Percentiles rank a stretch among this genome's conserved stretches.
Conservation (phyloP, 1,139 yeast species). For the Casaregolazyma suthepensis region DNA sequence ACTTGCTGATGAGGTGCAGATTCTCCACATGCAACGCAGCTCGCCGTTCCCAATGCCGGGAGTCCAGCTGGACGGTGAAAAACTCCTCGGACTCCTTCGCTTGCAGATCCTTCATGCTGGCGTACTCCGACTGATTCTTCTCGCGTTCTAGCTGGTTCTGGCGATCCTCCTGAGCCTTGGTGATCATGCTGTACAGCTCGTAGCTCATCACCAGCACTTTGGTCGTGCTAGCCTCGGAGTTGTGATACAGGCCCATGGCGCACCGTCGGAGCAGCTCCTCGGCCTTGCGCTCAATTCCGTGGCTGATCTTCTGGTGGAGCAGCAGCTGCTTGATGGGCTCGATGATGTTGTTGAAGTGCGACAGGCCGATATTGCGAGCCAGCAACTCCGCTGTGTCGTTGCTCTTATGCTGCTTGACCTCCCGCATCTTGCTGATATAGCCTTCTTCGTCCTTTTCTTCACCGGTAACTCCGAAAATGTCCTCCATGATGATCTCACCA, state of each 20-base stretch:
- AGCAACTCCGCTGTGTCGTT: constrained; percentile 80
- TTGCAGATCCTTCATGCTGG: constrained; percentile 15
- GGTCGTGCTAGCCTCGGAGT: constrained; percentile 51
- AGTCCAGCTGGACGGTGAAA: constrained; percentile 60
- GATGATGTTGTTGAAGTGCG: constrained; percentile 53
- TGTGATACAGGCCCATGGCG: constrained; percentile 70
- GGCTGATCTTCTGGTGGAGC: constrained; percentile 57
- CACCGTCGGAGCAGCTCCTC: constrained; percentile 75
- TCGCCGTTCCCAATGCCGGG: constrained; percentile 51
- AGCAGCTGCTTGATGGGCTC: constrained; percentile 62
- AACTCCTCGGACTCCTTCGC: constrained; percentile 41
- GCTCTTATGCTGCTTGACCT: constrained; percentile 84
- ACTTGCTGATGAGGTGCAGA: constrained; percentile 49
- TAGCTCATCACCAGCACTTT: constrained; percentile 66
- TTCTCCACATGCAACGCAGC: constrained; percentile 50
- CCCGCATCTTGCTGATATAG: constrained; percentile 79
- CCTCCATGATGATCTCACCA: constrained; percentile 80
- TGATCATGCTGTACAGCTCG: constrained; percentile 60
- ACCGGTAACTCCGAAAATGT: constrained; percentile 86
- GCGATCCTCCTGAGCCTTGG: constrained; percentile 27
- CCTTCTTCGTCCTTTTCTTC: constrained; percentile 95
- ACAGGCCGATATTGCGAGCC: constrained; percentile 58
- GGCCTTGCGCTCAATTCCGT: constrained; percentile 65
- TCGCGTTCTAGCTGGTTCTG: constrained; percentile 27
- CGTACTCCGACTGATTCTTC: constrained; percentile 29